Percentiles rank a stretch among this genome's conserved stretches.
Conservation (phyloP, 331 rosid species). For the Quercus phellos region DNA sequence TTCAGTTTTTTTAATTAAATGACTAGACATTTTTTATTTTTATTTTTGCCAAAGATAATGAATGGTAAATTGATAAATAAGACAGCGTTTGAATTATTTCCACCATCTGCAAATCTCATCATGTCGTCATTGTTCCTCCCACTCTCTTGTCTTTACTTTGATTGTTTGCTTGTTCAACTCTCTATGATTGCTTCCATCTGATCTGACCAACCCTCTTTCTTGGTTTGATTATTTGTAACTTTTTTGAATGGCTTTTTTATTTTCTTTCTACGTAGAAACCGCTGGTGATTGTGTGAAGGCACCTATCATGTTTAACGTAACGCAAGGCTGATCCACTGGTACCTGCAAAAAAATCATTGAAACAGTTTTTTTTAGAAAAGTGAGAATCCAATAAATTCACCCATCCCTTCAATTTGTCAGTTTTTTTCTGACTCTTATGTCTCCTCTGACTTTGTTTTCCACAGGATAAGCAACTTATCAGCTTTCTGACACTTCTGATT, state of each 20-base stretch:
- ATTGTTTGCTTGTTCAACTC: too few relatives aligned
- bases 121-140: too few relatives aligned
- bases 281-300: conserved; percentile 65
- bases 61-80: too few relatives aligned
- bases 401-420: too few relatives aligned
- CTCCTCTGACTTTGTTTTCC: not conserved
- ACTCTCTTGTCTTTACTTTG: too few relatives aligned
- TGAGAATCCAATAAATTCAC: not conserved
- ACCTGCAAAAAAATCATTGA: conserved; percentile 38
- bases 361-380: not conserved
- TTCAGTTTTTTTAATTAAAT: too few relatives aligned
- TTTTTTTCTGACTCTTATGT: not conserved
- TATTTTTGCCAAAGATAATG: too few relatives aligned
- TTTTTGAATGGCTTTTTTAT: not conserved
- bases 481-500: not conserved
- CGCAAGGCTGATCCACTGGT: conserved; percentile 78
- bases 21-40: too few relatives aligned
- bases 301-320: conserved; percentile 67
- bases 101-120: too few relatives aligned
- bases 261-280: conserved; percentile 4
- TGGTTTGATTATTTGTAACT: not conserved
- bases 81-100: too few relatives aligned
- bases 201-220: not conserved
- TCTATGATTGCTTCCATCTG: not conserved
- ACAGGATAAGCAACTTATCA: too few relatives aligned